Base-by-base conservation (phyloP, 2,329 filamentous ascomycete genomes). In the Botrytis paeoniae region DNA sequence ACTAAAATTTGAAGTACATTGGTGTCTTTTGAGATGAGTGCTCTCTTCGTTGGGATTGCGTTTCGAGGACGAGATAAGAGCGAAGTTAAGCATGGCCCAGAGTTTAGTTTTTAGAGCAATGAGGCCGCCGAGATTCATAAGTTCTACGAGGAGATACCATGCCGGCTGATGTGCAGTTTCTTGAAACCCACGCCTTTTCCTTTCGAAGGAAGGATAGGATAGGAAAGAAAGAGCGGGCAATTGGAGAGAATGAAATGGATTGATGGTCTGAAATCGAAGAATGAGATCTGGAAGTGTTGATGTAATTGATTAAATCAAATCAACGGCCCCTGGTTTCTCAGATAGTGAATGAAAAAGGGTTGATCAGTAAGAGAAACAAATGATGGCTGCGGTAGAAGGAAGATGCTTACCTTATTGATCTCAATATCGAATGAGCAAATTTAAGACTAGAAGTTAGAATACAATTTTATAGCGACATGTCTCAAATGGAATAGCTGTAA, bases 281-380 rank as follows among this genome's bases (percentile, higher is more conserved):
- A 8, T 0, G 3, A 18, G n/a, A 54, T 29, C n/a, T 54, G 1
- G 3, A 29, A 29, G 3, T 18, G n/a, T 18, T 3, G n/a, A 8
- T n/a, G 4, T 16, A 14, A 0, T 16, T 29, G 12, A 29, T n/a
- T 7, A 16, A 6, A 54, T 54, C 9, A 7, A 51, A n/a, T n/a
- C 48, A 51, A 51, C 4, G 25, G 25, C 48, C 12, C 2, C 10
- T 51, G 10, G 12, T 51, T 0, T 51, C 48, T 51, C 2, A 14
- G 0, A n/a, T 3, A 7, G 5, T n/a, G 2, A 51, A 14, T 14
- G 25, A 3, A n/a, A n/a, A n/a, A n/a, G 12, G 48, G 10, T 10
- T 16, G 48, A 25, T n/a, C 25, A 14, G 22, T n/a, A 7, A 25
- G 48, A 4, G 25, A 16, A 51, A 54, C 18, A 16, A 29, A 29